These are phyloP conservation scores for Saccharomyces uvarum DNA, from an alignment of 1,139 yeast genomes.

Conservation along the genomic window DNA sequence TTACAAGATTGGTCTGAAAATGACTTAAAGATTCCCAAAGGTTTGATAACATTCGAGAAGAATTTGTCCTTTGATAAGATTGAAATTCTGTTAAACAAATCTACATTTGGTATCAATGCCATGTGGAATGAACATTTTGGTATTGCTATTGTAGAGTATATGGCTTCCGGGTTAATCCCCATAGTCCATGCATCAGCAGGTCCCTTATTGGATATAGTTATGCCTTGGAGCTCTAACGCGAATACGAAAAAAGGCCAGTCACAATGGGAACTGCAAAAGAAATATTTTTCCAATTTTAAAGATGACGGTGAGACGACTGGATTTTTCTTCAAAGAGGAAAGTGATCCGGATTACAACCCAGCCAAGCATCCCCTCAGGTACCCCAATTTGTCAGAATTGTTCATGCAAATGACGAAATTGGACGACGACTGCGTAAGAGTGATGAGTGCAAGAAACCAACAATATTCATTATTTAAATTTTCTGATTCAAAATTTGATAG, in stretches of 20 bases:
- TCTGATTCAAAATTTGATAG: constrained; percentile 56
- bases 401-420: constrained; percentile 38
- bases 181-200: constrained; percentile 93
- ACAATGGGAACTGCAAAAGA: constrained; percentile 11
- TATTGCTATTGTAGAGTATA: constrained; percentile 90
- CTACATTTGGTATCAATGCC: constrained; percentile 79
- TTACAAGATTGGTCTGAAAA: constrained; percentile 41
- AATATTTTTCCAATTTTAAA: constrained; percentile 22
- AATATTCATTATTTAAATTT: constrained; percentile 51
- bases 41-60: constrained; percentile 55
- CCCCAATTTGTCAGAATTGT: constrained; percentile 42
- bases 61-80: constrained; percentile 71
- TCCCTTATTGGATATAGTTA: constrained; percentile 79
- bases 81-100: constrained; percentile 44
- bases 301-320: constrained; percentile 45
- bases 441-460: constrained; percentile 47
- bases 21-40: constrained; percentile 41
- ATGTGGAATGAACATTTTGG: constrained; percentile 99
- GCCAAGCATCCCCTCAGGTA: constrained; percentile 26
- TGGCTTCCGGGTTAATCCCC: constrained; percentile 81
- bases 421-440: constrained; percentile 34
- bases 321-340: constrained; percentile 60
- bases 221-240: constrained; percentile 40
- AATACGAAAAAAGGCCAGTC: neutral
- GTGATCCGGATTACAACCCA: constrained; percentile 49